Base-by-base conservation (phyloP, 2,329 filamentous ascomycete genomes). In the Tothia fuscella region DNA sequence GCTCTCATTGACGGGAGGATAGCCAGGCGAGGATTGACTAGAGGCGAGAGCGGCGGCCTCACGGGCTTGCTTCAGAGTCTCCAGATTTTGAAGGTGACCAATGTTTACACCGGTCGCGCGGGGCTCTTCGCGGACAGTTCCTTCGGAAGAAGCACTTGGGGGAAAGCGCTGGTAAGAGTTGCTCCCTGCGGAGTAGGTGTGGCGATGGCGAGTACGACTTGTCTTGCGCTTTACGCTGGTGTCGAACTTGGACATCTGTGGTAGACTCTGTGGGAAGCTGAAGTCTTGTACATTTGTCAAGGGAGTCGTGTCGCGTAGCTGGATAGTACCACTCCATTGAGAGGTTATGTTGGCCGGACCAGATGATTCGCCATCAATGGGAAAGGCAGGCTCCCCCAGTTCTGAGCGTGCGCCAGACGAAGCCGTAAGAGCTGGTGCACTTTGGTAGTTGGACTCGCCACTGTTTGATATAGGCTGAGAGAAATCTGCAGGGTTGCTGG, bases 351-450 rank as follows among this genome's bases (percentile, higher is more conserved):
- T 14, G 17, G 37, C 41, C 5, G 31, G 10, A 12, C 61, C 56
- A 33, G 51, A 53, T 28, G 59, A 57, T 10, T 54, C 46, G n/a
- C n/a, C n/a, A n/a, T n/a, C n/a, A n/a, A n/a, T n/a, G n/a, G n/a
- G n/a, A n/a, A n/a, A n/a, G 9, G 49, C 47, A 14, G 54, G 50
- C 19, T 62, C 61, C 25, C 57, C 60, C 37, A 59, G 52, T 37
- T 64, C 60, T 12, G 61, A 63, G 28, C 62, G 60, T 14, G 55
- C 51, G n/a, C 46, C 47, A 17, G 60, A 62, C 17, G 58, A 55
- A 19, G 53, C 55, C n/a, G 60, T 61, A 5, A 63, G 55, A 21
- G 58, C 59, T 21, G 60, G 60, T 12, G 53, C 55, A 46, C 60
- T 62, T 33, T 57, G 55, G 38, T 56, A 40, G 26, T 46, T 60